A percentile compares a stretch with the other conserved stretches of the same genome.
phyloP scores from a whole-genome alignment of 805 yeast species.

The Saccharomycopsis sp. region DNA sequence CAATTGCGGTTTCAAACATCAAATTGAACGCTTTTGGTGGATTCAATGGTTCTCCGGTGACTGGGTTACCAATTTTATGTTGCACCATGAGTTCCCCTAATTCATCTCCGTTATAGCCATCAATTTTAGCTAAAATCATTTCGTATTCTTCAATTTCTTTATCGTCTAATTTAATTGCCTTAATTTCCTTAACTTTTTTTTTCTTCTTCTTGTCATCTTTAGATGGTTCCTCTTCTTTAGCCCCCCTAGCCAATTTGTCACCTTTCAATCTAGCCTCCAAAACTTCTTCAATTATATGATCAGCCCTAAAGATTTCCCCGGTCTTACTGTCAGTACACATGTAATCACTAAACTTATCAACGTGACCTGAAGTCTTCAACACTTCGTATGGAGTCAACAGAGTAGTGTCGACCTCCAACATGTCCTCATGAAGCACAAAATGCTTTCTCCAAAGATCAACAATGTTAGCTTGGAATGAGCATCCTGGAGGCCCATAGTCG shows the following conservation, averaged over 20 bases:
- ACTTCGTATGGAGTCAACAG: conserved; percentile 98
- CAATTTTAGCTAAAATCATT: conserved; percentile 82
- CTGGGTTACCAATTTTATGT: conserved; percentile 85
- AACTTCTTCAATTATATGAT: conserved; percentile 96
- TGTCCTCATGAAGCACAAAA: conserved; percentile 94
- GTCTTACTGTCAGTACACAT: conserved; percentile 94
- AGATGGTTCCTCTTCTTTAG: conserved; percentile 55
- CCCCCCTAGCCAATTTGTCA: conserved; percentile 94
- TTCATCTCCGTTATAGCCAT: conserved; percentile 89
- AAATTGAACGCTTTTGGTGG: conserved; percentile 93
- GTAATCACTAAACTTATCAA: conserved; percentile 98
- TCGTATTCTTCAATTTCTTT: conserved; percentile 74
- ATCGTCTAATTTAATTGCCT: conserved; percentile 82
- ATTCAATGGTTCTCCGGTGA: conserved; percentile 76
- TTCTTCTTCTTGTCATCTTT: conserved; percentile 73
- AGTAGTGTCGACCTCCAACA: conserved; percentile 97
- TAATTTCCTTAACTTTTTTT: conserved; percentile 94
- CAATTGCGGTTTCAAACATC: conserved; percentile 99
- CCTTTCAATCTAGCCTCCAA: conserved; percentile 95
- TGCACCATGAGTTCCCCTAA: conserved; percentile 83
- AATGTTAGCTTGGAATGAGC: conserved; percentile 94
- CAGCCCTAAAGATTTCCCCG: conserved; percentile 98
- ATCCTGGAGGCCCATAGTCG: conserved; percentile 99
- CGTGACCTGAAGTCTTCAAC: conserved; percentile 97
- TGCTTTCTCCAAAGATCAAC: conserved; percentile 97